Evolutionary conservation across 2,329 filamentous ascomycete species (phyloP).

Genomic region (Ophiognomonia clavigignenti-juglandacearum): DNA sequence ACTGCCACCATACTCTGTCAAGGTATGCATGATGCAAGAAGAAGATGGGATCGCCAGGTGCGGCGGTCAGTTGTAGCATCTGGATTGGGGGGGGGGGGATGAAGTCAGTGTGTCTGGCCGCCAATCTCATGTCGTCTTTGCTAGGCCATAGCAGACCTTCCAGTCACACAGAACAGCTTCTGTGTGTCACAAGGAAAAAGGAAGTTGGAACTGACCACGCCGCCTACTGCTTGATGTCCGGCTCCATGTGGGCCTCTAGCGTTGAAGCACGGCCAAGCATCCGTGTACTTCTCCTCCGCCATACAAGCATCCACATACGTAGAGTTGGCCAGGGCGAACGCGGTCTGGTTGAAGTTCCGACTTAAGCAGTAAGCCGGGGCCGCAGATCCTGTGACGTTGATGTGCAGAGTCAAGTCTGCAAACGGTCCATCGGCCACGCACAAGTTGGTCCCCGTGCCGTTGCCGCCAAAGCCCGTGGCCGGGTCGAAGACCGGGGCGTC

Average conservation of each 20-base stretch:
- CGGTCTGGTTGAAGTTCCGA: background rate
- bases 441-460: constrained; percentile 22
- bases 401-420: background rate
- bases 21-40: constrained; percentile 7
- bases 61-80: constrained; percentile 2
- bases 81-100: too few relatives aligned
- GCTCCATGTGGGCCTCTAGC: background rate
- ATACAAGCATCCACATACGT: constrained; percentile 5
- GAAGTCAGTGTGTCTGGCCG: too few relatives aligned
- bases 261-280: background rate
- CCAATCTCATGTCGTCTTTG: too few relatives aligned
- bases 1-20: constrained; percentile 9
- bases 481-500: constrained; percentile 27
- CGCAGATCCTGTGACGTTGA: constrained; percentile 1
- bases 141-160: too few relatives aligned
- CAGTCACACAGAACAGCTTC: too few relatives aligned
- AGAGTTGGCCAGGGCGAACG: background rate
- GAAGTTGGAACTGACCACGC: background rate
- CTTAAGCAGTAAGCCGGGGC: background rate
- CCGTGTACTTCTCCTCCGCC: constrained; percentile 1
- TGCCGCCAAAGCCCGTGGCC: constrained; percentile 27
- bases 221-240: constrained; percentile 1
- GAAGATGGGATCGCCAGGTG: constrained; percentile 8
- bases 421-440: constrained; percentile 24
- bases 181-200: too few relatives aligned